Evolutionary conservation across 176 grass and related monocot species (phyloP), one percentile per base, ranked within the genome.

Genomic region (Secale cereale): DNA sequence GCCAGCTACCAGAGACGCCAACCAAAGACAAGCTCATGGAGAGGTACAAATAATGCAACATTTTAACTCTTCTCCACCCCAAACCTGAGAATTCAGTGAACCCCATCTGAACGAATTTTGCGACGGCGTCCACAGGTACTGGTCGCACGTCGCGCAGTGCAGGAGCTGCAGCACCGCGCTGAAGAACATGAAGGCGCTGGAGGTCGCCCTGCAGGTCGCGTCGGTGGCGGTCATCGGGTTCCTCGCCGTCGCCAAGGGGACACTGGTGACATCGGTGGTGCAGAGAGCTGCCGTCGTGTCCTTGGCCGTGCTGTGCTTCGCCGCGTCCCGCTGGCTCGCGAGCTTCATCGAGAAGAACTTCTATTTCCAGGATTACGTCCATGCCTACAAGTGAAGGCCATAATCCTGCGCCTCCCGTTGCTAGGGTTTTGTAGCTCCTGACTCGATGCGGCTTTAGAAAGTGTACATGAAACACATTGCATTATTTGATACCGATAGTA

Each of bases 301-400:
- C 3, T 26, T 26, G 4, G 87, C 93, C 13, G 83, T 95, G 39
- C 13, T 95, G 25, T 95, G 91, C 82, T 98, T 98, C 69, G 48
- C 80, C 3, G 83, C 86, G 6, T 95, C 96, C 13, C 91, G 85
- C 2, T 94, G 93, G 91, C 83, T 98, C 0, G 85, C 91, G 1
- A 80, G 83, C 62, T 98, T 92, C 89, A 90, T 95, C 69, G 26
- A 98, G 48, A 98, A 91, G 81, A 95, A 64, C 62, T 98, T 98
- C 74, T 98, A 98, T 41, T 98, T 92, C 87, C 91, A 95, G 77
- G 93, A 94, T 52, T 98, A 98, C 59, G 81, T 90, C 78, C 96
- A 98, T 81, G 93, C 96, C 40, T 90, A 90, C 90, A 93, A 87
- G 86, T 98, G 84, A 90, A 22, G 15, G 4, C 25, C 25, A 22